Evolutionary conservation across 306 rosid species (phyloP).

Genomic region (Citrullus amarus): DNA sequence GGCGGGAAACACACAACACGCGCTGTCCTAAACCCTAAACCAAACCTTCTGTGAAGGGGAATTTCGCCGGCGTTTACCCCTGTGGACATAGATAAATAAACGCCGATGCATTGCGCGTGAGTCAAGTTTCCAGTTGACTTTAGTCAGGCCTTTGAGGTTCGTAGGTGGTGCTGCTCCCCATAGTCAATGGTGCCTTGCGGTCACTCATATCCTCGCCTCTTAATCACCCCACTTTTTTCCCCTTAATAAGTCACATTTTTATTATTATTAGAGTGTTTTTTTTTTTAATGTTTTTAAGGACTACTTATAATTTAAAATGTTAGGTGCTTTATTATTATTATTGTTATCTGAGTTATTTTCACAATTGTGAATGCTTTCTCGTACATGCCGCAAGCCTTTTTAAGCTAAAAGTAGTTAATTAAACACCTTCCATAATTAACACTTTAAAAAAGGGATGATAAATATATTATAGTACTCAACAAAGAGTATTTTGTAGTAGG

Average conservation of each 20-base stretch:
- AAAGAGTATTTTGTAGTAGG: neutral
- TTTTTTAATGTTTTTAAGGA: too few relatives aligned
- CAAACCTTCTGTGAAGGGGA: accelerated
- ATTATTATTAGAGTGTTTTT: too few relatives aligned
- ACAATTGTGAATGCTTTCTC: too few relatives aligned
- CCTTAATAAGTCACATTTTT: too few relatives aligned
- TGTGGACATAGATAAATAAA: neutral
- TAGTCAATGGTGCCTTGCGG: neutral
- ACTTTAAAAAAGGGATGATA: too few relatives aligned
- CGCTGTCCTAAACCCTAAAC: neutral
- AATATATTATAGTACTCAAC: too few relatives aligned
- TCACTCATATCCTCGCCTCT: neutral
- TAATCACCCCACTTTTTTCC: neutral
- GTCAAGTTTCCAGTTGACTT: neutral
- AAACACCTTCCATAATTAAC: too few relatives aligned
- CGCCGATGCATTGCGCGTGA: neutral
- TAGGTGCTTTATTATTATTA: too few relatives aligned
- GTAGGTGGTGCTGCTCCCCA: neutral
- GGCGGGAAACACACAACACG: neutral
- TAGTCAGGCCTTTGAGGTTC: neutral
- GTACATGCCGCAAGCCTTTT: too few relatives aligned
- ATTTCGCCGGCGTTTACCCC: neutral
- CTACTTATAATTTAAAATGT: too few relatives aligned
- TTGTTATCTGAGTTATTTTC: too few relatives aligned
- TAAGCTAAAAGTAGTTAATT: too few relatives aligned